Evolutionary conservation across 257 asterid species (phyloP).

Genomic region (Solanum rostratum): DNA sequence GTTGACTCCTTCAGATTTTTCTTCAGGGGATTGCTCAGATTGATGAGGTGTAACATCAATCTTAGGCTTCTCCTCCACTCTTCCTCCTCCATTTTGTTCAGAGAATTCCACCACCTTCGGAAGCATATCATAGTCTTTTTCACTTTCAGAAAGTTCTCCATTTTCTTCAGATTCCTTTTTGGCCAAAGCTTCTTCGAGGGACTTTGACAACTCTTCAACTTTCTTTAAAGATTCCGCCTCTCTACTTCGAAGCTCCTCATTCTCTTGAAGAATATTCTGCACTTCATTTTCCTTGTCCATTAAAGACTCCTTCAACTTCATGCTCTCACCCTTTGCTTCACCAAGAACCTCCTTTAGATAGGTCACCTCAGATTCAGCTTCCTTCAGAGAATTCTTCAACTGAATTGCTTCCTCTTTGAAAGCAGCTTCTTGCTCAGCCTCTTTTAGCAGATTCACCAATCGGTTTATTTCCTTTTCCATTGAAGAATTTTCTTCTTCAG

Average conservation of each 20-base stretch:
- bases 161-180: constrained; percentile 47
- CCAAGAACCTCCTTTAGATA: constrained; percentile 77
- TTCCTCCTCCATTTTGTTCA: constrained; percentile 68
- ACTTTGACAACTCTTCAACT: constrained; percentile 55
- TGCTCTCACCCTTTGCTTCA: constrained; percentile 89
- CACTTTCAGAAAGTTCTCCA: constrained; percentile 65
- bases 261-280: constrained; percentile 61
- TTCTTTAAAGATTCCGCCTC: constrained; percentile 45
- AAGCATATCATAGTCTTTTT: constrained; percentile 84
- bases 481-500: constrained; percentile 50
- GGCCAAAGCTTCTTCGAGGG: constrained; percentile 64
- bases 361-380: constrained; percentile 63
- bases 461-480: constrained; percentile 52
- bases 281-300: constrained; percentile 77
- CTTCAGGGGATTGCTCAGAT: constrained; percentile 15
- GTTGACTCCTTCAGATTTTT: constrained; percentile 11
- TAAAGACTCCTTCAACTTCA: constrained; percentile 67
- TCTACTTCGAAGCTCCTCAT: constrained; percentile 51
- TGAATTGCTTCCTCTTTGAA: constrained; percentile 50
- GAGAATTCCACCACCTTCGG: constrained; percentile 85
- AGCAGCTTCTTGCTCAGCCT: constrained; percentile 48
- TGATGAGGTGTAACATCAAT: constrained; percentile 20
- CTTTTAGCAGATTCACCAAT: constrained; percentile 47
- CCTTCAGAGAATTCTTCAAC: constrained; percentile 42
- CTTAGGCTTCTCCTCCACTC: constrained; percentile 34